phyloP scores from a whole-genome alignment of 768 basidiomycete genomes.

The Grammothele lineata region DNA sequence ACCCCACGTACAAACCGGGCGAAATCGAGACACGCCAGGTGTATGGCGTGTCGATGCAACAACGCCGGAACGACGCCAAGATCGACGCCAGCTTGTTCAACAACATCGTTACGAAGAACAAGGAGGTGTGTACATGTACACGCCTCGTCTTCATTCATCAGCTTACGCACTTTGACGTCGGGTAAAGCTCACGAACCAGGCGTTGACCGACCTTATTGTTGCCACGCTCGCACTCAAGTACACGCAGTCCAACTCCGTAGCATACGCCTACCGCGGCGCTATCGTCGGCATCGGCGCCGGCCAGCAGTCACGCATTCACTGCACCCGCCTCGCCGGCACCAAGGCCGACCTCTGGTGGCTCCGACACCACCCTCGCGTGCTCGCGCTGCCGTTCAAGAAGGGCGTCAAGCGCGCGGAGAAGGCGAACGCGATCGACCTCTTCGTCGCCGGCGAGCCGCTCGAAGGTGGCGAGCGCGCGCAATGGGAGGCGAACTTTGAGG shows the following conservation, averaged over 20 bases:
- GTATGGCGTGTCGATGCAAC: constrained; percentile 87
- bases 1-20: constrained; percentile 75
- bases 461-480: constrained; percentile 87
- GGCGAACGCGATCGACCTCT: constrained; percentile 96
- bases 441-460: constrained; percentile 84
- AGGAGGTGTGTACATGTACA: constrained; percentile 50
- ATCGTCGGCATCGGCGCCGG: constrained; percentile 96
- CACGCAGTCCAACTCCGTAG: constrained; percentile 98
- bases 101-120: constrained; percentile 88
- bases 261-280: constrained; percentile 88
- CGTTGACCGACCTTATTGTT: constrained; percentile 88
- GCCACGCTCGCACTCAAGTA: constrained; percentile 97
- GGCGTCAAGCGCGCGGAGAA: constrained; percentile 98
- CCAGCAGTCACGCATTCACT: constrained; percentile 98
- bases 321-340: constrained; percentile 93
- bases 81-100: constrained; percentile 77
- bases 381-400: constrained; percentile 92
- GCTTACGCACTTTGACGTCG: background rate
- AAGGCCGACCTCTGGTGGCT: constrained; percentile 99
- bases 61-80: constrained; percentile 86
- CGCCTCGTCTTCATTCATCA: background rate
- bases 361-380: constrained; percentile 91
- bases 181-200: constrained; percentile 69
- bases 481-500: constrained; percentile 89
- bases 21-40: constrained; percentile 92